These are phyloP conservation scores for Trichoderma pleuroti DNA, from an alignment of 2,329 filamentous ascomycete species.

Conservation along the genomic window DNA sequence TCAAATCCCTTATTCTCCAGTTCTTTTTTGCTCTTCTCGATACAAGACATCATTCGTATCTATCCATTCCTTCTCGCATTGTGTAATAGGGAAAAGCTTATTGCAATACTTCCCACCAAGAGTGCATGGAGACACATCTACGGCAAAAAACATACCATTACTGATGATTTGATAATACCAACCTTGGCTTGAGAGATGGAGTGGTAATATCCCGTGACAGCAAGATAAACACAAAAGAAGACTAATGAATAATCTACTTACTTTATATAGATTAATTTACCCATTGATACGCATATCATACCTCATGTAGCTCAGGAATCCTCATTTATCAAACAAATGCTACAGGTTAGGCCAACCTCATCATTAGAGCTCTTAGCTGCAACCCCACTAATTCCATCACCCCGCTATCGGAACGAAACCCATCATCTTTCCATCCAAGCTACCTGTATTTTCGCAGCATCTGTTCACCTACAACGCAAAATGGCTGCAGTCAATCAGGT, in stretches of 20 bases:
- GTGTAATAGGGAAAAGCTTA: not conserved
- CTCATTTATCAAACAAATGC: not conserved
- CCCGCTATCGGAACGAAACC: constrained; percentile 37
- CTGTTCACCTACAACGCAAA: constrained; percentile 3
- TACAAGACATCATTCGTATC: not conserved
- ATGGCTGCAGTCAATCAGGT: constrained; percentile 48
- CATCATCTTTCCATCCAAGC: constrained; percentile 24
- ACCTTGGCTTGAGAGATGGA: not conserved
- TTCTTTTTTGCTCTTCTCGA: not conserved
- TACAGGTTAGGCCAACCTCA: not conserved
- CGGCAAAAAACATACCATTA: not conserved
- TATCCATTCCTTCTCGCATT: not conserved
- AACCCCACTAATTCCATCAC: constrained; percentile 16
- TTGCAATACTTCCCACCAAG: not conserved
- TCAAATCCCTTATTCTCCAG: constrained; percentile 19
- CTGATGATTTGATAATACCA: not conserved
- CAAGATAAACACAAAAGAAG: not conserved
- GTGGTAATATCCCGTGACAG: not conserved
- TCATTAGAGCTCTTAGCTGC: not conserved
- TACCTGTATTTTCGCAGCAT: constrained; percentile 15
- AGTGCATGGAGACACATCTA: not conserved
- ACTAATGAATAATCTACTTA: not conserved
- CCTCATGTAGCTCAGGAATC: not conserved
- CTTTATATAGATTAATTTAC: not conserved
- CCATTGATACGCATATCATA: not conserved